Evolutionary conservation across 352 stramenopile species (phyloP).

Genomic region (Pythium vanterpoolii): DNA sequence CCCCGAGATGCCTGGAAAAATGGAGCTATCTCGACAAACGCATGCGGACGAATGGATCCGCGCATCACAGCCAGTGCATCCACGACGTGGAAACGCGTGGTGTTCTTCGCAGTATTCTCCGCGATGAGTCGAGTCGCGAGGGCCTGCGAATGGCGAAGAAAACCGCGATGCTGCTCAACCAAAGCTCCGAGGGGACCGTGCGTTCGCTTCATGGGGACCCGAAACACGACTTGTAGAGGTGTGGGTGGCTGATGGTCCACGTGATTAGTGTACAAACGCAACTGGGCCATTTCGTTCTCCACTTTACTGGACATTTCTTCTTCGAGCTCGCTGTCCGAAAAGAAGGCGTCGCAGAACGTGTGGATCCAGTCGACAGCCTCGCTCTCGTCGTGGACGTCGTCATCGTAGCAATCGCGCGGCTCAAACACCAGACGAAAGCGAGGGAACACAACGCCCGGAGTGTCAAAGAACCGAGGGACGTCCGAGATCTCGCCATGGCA

Average conservation of each 20-base stretch:
- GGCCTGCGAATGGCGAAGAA: background rate
- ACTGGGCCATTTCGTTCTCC: background rate
- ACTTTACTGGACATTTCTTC: background rate
- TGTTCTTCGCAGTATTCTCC: too few species aligned
- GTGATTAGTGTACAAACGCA: background rate
- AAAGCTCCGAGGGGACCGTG: slow-evolving; percentile 3
- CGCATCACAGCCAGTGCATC: background rate
- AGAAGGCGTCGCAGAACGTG: slow-evolving; percentile 6
- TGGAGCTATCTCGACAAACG: too few species aligned
- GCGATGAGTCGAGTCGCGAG: background rate
- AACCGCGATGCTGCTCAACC: slow-evolving; percentile 7
- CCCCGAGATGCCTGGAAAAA: too few species aligned
- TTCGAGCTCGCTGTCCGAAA: background rate
- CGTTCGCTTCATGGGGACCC: background rate
- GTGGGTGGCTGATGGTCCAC: background rate
- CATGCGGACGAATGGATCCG: too few species aligned
- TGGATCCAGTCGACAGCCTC: slow-evolving; percentile 8
- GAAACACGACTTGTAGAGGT: slow-evolving; percentile 5
- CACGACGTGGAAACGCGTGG: background rate
- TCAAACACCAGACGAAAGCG: slow-evolving; percentile 10
- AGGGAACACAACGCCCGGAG: background rate
- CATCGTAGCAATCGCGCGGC: slow-evolving; percentile 15
- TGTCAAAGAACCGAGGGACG: slow-evolving; percentile 1
- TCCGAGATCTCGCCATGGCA: too few species aligned
- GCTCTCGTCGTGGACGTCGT: slow-evolving; percentile 1